These are phyloP conservation scores for Candida oleophila DNA, from an alignment of 805 yeast species.

Conservation along the genomic window DNA sequence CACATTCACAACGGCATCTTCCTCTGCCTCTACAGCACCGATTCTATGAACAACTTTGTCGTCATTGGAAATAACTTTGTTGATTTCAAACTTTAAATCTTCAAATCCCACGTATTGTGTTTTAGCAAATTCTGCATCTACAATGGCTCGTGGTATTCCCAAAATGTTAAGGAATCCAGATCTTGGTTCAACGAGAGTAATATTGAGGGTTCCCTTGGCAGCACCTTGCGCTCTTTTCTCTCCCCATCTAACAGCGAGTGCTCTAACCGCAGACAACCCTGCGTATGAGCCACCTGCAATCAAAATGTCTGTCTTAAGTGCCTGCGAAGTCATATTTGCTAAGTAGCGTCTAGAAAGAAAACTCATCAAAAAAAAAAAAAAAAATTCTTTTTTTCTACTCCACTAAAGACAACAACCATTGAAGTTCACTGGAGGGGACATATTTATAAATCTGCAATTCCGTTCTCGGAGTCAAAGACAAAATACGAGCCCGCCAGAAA, in stretches of 20 bases:
- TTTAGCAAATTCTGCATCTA: conserved; percentile 37
- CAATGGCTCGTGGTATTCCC: conserved; percentile 39
- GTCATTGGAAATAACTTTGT: conserved; percentile 26
- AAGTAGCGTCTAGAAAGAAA: neutral
- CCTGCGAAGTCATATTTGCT: neutral
- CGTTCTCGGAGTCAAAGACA: conserved; percentile 1
- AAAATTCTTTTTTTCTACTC: neutral
- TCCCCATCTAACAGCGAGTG: conserved; percentile 25
- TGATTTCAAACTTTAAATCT: conserved; percentile 27
- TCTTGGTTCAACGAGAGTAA: conserved; percentile 40
- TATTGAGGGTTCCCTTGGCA: conserved; percentile 15
- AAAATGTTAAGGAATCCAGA: conserved; percentile 39
- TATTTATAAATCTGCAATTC: too few species aligned
- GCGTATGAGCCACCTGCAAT: conserved; percentile 43
- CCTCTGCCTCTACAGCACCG: conserved; percentile 8
- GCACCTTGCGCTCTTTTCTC: conserved; percentile 8
- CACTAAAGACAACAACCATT: neutral
- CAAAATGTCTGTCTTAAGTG: conserved; percentile 25
- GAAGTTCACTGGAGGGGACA: too few species aligned
- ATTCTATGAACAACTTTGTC: conserved; percentile 15
- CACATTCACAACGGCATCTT: conserved; percentile 14
- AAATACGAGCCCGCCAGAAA: too few species aligned
- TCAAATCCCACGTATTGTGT: conserved; percentile 36
- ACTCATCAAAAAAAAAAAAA: neutral
- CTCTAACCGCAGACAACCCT: conserved; percentile 36